phyloP scores from a whole-genome alignment of 306 rosid genomes.

The Prunus mume region DNA sequence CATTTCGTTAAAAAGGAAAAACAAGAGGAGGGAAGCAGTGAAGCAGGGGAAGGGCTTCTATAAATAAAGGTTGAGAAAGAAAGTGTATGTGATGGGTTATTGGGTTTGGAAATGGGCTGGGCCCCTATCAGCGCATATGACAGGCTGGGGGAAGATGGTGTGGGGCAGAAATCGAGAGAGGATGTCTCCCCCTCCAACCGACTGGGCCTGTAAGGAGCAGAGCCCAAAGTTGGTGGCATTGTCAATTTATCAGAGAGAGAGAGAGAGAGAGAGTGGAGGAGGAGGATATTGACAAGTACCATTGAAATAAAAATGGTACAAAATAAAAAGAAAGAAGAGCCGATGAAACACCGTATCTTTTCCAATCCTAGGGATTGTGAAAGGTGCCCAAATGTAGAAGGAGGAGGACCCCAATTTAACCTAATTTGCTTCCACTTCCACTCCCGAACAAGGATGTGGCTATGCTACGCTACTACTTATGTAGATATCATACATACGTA shows the following conservation, averaged over 20 bases:
- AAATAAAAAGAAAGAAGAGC: conserved; percentile 17
- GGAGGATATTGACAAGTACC: conserved; percentile 30
- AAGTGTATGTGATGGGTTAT: neutral
- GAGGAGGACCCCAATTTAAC: conserved; percentile 18
- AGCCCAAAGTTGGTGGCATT: conserved; percentile 49
- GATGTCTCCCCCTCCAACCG: conserved; percentile 48
- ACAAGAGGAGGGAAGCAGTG: neutral
- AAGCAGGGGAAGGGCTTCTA: neutral
- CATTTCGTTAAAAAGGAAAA: neutral
- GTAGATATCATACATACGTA: neutral
- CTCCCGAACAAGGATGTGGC: conserved; percentile 7
- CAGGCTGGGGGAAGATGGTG: conserved; percentile 20
- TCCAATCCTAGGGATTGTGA: conserved; percentile 40
- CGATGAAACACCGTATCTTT: conserved; percentile 33
- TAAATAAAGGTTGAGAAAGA: neutral
- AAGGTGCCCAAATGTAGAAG: conserved; percentile 23
- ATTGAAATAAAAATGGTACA: neutral
- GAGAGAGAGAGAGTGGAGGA: conserved; percentile 12
- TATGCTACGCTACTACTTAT: neutral
- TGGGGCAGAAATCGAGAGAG: conserved; percentile 23
- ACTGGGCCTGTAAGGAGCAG: conserved; percentile 39
- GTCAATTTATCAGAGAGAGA: neutral
- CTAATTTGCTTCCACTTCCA: conserved; percentile 16
- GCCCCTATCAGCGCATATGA: conserved; percentile 25
- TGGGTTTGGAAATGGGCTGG: neutral